Base-by-base conservation (phyloP, 2,329 filamentous ascomycete species). In the Phialocephala subalpina region DNA sequence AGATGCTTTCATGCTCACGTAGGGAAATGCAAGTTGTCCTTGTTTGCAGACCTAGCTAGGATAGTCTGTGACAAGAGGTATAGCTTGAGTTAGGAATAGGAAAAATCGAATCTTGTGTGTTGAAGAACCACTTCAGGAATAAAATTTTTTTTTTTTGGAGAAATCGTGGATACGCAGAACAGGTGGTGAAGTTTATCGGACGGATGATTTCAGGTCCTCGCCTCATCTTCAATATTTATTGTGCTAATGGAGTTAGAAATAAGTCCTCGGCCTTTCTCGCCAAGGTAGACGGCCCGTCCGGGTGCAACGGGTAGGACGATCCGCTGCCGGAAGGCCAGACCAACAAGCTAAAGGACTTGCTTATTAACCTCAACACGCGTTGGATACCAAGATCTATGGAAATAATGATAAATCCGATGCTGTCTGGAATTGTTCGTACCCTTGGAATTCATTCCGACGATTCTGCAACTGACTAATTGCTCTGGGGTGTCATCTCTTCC, bases 1-100 rank as follows among this genome's bases (percentile, higher is more conserved):
- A 33, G 49, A 53, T 33, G 25, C 18, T 22, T 53, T 53, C 18
- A 53, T 53, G 49, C 49, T 53, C 25, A 53, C 25, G 7, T 53
- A 53, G 25, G 29, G 45, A 22, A 7, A 53, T 53, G 16, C 27
- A 33, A 29, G 25, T 53, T 22, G 14, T 27, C 6, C 11, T 27
- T 49, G 7, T 3, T 20, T 49, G n/a, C 22, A 27, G 45, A 6
- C 20, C 22, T 6, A 42, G 6, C 22, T 6, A 42, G 6, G 40
- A 42, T 18, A 18, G 14, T 42, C 18, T n/a, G 8, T n/a, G 40
- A 18, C 16, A 42, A n/a, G 14, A 42, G n/a, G 29, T 9, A 42
- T 2, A n/a, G 7, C n/a, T 6, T 18, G 16, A 42, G 40, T 42
- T 18, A 11, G 40, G 12, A 42, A n/a, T 42, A 18, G n/a, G 16